Percentiles rank a stretch among this genome's conserved stretches.
These are phyloP conservation scores for Hordeum pubiflorum DNA, from an alignment of 202 grass and related monocot species.

Conservation along the genomic window DNA sequence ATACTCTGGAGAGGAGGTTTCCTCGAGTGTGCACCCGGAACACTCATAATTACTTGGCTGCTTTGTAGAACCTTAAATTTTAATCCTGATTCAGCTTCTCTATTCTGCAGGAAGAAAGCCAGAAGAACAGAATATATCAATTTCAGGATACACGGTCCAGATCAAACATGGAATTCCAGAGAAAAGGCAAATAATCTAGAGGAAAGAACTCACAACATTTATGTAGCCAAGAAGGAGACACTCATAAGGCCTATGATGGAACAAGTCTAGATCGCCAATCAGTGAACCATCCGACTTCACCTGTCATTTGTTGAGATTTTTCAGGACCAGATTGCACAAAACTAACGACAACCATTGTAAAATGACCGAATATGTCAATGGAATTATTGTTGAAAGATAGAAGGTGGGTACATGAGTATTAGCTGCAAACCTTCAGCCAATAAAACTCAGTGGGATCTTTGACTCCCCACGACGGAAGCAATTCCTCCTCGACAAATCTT, in stretches of 20 bases:
- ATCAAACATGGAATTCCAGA: neutral
- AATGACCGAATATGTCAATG: neutral
- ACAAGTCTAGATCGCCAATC: conserved; percentile 75
- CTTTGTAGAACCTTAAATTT: conserved; percentile 36
- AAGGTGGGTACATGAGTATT: neutral
- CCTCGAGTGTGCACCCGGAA: conserved; percentile 83
- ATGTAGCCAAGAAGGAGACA: conserved; percentile 83
- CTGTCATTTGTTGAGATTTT: conserved; percentile 35
- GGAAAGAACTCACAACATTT: conserved; percentile 50
- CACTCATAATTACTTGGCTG: conserved; percentile 68
- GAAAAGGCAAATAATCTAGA: neutral
- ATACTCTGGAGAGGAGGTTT: conserved; percentile 87
- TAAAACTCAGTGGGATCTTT: conserved; percentile 53
- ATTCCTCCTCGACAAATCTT: conserved; percentile 62
- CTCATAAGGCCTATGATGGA: conserved; percentile 96
- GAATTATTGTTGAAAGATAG: neutral
- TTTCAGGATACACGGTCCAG: conserved; percentile 14
- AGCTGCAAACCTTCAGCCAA: conserved; percentile 79
- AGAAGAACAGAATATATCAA: conserved; percentile 10
- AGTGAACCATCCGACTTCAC: conserved; percentile 75
- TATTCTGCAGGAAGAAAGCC: conserved; percentile 43
- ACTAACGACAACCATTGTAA: neutral
- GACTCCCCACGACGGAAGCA: conserved; percentile 85
- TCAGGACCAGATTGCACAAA: conserved; percentile 20
- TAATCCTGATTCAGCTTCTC: conserved; percentile 18